Percentiles rank a stretch among this genome's conserved stretches.
Conservation (phyloP, 257 asterid species). For the Fraxinus americana region DNA sequence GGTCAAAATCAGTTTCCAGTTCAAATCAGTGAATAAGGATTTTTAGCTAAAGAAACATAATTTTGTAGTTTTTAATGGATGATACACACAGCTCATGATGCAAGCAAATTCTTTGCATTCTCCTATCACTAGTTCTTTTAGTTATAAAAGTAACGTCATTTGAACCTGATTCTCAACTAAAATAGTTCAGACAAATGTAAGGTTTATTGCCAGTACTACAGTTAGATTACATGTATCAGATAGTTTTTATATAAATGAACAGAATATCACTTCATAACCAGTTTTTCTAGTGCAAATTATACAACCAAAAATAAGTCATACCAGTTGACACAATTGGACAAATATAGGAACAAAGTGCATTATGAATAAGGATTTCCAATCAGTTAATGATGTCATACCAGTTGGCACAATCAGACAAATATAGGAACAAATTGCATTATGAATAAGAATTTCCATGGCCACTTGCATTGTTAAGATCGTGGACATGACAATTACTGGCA, state of each 20-base stretch:
- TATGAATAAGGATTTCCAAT: background rate
- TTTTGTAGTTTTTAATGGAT: background rate
- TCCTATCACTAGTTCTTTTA: background rate
- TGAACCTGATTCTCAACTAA: background rate
- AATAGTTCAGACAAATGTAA: background rate
- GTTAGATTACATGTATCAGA: background rate
- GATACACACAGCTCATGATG: background rate
- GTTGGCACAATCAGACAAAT: background rate
- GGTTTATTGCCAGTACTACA: background rate
- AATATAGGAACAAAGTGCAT: background rate
- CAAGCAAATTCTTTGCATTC: background rate
- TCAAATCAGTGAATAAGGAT: background rate
- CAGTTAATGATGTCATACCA: background rate
- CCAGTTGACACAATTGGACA: background rate
- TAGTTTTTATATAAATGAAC: background rate
- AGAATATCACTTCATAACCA: background rate
- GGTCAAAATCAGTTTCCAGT: background rate
- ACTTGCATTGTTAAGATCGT: background rate
- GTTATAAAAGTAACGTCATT: background rate
- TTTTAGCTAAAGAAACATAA: background rate
- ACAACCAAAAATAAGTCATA: background rate
- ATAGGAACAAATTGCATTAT: background rate
- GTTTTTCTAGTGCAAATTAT: background rate
- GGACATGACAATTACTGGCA: background rate
- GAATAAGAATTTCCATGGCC: background rate